Conservation (phyloP, 192 early-diverging fungal species). For the Podila epigama region DNA sequence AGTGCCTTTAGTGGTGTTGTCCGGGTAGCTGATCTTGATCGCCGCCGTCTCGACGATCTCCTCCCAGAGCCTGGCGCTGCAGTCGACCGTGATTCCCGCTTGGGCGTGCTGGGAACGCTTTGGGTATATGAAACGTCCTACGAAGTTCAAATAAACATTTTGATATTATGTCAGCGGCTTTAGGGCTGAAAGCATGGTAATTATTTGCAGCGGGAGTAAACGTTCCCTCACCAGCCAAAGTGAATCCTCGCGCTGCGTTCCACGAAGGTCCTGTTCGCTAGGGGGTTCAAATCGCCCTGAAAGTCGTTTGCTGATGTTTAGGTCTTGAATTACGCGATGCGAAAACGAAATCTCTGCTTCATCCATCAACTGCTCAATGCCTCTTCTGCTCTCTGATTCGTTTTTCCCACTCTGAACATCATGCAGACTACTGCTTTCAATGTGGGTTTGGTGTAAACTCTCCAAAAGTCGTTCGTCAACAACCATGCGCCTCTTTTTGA, state of each 20-base stretch:
- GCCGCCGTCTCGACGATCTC: slow-evolving; percentile 20
- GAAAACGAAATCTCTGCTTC: not conserved
- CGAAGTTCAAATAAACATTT: not conserved
- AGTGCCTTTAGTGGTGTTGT: slow-evolving; percentile 28
- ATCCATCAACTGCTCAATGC: not conserved
- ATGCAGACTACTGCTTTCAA: not conserved
- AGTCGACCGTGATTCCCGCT: slow-evolving; percentile 15
- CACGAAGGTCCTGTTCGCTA: not conserved
- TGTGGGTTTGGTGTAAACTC: slow-evolving; percentile 23
- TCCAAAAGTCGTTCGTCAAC: slow-evolving; percentile 31
- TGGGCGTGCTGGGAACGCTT: slow-evolving; percentile 24
- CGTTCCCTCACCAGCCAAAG: not conserved
- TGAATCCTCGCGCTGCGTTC: not conserved
- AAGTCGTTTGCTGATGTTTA: not conserved
- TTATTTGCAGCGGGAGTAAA: too few relatives aligned
- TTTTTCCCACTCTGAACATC: not conserved
- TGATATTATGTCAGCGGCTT: not conserved
- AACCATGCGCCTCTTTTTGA: slow-evolving; percentile 17
- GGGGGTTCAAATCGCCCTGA: not conserved
- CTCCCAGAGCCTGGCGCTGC: slow-evolving; percentile 32
- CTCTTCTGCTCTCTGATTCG: not conserved
- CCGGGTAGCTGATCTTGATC: slow-evolving; percentile 15
- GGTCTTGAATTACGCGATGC: not conserved
- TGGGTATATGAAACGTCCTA: slow-evolving; percentile 1
- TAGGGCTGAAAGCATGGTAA: not conserved